Conservation (phyloP, 2,329 filamentous ascomycete genomes). For the Aspergillus latus region DNA sequence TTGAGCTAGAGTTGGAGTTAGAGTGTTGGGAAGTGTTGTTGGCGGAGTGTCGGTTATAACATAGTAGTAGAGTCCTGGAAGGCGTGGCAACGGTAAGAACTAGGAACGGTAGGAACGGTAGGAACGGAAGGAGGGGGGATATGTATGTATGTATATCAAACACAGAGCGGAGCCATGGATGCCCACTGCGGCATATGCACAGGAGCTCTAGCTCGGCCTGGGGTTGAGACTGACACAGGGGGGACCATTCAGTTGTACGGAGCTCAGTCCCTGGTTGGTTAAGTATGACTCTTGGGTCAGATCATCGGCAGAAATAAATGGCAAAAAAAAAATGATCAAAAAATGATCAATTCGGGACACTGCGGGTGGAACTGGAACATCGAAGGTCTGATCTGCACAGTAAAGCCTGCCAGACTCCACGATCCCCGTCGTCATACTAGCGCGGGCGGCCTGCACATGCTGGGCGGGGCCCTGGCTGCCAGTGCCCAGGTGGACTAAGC, state of each 20-base stretch:
- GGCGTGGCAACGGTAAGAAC: not conserved
- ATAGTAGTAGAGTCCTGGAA: not conserved
- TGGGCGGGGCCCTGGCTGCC: constrained; percentile 20
- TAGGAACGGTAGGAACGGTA: not conserved
- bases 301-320: constrained; percentile 10
- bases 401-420: constrained; percentile 30
- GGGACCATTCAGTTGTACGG: constrained; percentile 4
- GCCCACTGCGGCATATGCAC: constrained; percentile 23
- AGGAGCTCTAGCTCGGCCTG: constrained; percentile 21
- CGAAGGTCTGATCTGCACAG: constrained; percentile 28
- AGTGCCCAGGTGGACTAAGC: constrained; percentile 20
- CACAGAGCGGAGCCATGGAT: constrained; percentile 21
- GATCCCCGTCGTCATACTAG: constrained; percentile 24
- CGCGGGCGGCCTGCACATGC: constrained; percentile 23
- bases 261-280: constrained; percentile 9
- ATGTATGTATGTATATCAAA: constrained; percentile 23
- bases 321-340: not conserved
- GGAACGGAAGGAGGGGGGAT: constrained; percentile 7
- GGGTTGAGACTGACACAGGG: constrained; percentile 25
- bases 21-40: not conserved
- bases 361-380: not conserved
- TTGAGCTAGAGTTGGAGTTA: constrained; percentile 15
- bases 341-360: not conserved
- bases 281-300: constrained; percentile 16
- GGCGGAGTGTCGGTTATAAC: no score